Evolutionary conservation across 805 yeast species (phyloP), one percentile per base, ranked within the genome.

Genomic region (Metschnikowia peoriensis): DNA sequence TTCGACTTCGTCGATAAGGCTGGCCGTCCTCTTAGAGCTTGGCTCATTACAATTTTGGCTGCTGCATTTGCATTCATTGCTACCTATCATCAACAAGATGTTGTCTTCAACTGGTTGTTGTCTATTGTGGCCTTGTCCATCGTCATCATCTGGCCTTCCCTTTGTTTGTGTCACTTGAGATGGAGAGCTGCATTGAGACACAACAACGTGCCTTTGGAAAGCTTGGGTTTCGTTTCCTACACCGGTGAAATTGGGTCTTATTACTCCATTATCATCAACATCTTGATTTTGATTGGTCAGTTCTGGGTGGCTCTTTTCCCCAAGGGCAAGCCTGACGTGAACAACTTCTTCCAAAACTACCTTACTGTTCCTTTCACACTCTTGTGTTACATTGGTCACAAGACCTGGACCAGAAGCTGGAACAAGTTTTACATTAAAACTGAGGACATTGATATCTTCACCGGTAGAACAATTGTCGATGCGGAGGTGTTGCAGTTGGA

Each of bases 241-340:
- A 76, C 79, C 9, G 79, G 78, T 29, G 66, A 68, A 22, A 59
- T 64, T 58, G 79, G 79, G 11, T 73, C 78, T 6, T 62, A 60
- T 47, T 70, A 66, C 56, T 72, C 71, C 15, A 54, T 68, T 28
- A 38, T 68, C 17, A 53, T 65, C 41, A 71, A 70, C 56, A 43
- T 58, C 12, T 65, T 74, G 47, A 67, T 74, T 47, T 65, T 74
- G 57, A 61, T 74, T 50, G 76, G 74, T 27, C 78, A 74, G 59
- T 74, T 74, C 61, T 74, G 76, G 76, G 73, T 74, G 45, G 75
- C 78, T 5, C 69, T 74, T 51, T 74, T 56, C 66, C 79, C 79
- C 1, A 48, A 51, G 38, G 58, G 62, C 17, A 57, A 61, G 47
- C 54, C 69, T 8, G 55, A 59, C 47, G 67, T 61, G 15, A 69